Percentiles rank a stretch among this genome's conserved stretches.
Conservation (phyloP, 345 rosid species). For the Gossypium thurberi region DNA sequence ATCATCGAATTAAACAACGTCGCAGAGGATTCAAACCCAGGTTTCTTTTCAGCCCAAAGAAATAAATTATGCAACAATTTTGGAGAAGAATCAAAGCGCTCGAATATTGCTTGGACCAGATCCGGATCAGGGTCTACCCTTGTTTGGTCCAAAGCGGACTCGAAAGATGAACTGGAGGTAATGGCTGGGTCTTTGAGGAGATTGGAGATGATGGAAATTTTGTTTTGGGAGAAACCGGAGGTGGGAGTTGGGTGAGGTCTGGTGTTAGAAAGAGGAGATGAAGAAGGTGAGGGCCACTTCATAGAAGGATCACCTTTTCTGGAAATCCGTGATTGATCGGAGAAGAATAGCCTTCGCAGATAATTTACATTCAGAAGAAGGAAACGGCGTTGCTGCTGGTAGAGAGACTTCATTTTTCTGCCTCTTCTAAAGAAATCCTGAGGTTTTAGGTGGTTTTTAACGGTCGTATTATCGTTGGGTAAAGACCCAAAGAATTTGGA, state of each 20-base stretch:
- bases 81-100: constrained; percentile 60
- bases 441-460: constrained; percentile 3
- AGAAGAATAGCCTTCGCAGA: constrained; percentile 16
- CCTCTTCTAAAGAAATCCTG: neutral
- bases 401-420: neutral
- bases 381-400: neutral
- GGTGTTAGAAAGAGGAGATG: constrained; percentile 9
- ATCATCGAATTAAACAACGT: constrained; percentile 42
- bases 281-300: constrained; percentile 12
- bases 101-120: constrained; percentile 45
- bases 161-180: constrained; percentile 36
- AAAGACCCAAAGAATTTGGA: neutral
- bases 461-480: neutral
- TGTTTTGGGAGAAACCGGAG: constrained; percentile 25
- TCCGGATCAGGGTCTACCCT: constrained; percentile 41
- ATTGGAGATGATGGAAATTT: constrained; percentile 41
- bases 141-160: constrained; percentile 41
- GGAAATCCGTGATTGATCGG: constrained; percentile 28
- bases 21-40: constrained; percentile 40
- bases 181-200: constrained; percentile 42
- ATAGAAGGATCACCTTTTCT: constrained; percentile 28
- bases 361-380: constrained; percentile 1
- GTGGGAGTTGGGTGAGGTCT: constrained; percentile 13
- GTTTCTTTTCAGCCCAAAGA: constrained; percentile 68
- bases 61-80: constrained; percentile 53